Conservation (phyloP, 177 flowering plant species). For the Vitis hybrid region DNA sequence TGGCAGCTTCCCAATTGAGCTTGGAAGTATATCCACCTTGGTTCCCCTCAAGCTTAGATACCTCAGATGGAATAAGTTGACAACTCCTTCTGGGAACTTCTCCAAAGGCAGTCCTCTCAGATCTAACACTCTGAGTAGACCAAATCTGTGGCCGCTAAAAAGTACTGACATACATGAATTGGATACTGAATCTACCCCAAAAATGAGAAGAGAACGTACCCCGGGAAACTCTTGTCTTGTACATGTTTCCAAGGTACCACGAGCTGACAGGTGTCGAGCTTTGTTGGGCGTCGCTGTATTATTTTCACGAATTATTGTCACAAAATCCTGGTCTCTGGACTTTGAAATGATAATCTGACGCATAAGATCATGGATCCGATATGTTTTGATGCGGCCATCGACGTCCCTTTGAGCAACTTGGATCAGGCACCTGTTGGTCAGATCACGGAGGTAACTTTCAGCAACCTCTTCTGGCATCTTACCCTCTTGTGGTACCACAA, state of each 20-base stretch:
- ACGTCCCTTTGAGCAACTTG: constrained; percentile 13
- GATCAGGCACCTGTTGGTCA: constrained; percentile 23
- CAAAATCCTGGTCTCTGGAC: constrained; percentile 31
- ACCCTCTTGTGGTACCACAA: constrained; percentile 16
- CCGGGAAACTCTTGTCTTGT: constrained; percentile 9
- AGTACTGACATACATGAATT: not conserved
- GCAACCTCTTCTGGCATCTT: constrained; percentile 33
- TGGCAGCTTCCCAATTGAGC: constrained; percentile 22
- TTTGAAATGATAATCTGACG: constrained; percentile 24
- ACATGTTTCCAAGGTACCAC: constrained; percentile 1
- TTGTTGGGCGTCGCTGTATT: constrained; percentile 16
- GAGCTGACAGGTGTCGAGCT: constrained; percentile 24
- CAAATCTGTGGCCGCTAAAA: not conserved
- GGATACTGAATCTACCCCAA: constrained; percentile 3
- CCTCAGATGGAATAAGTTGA: constrained; percentile 12
- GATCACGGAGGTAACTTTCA: constrained; percentile 28
- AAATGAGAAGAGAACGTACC: constrained; percentile 28
- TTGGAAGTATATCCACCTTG: constrained; percentile 23
- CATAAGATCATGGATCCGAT: constrained; percentile 32
- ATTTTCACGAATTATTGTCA: constrained; percentile 9
- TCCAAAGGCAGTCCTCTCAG: constrained; percentile 14
- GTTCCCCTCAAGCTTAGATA: constrained; percentile 29
- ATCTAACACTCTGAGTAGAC: constrained; percentile 30
- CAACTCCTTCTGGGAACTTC: constrained; percentile 19
- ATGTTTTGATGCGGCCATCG: constrained; percentile 23